Evolutionary conservation across 176 grass and related monocot genomes (phyloP).

Genomic region (Secale cereale): DNA sequence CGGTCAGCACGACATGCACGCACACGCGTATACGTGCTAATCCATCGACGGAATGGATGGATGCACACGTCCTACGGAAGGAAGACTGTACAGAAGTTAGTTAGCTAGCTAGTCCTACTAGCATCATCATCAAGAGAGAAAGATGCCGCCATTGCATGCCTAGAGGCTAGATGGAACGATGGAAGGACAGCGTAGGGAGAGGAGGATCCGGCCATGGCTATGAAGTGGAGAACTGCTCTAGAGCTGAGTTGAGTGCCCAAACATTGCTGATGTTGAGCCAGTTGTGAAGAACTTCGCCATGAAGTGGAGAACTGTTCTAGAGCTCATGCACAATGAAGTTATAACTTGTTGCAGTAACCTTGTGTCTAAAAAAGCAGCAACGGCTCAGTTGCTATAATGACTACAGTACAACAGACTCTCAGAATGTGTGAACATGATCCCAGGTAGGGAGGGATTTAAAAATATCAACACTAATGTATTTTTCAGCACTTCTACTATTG

Average conservation of each 20-base stretch:
- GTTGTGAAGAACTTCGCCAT: slow-evolving; percentile 73
- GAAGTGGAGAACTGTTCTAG: slow-evolving; percentile 73
- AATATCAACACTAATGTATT: too few species aligned
- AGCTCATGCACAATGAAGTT: slow-evolving; percentile 89
- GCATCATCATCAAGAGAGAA: background rate
- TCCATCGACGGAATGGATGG: background rate
- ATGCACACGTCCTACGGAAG: background rate
- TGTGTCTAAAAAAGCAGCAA: slow-evolving; percentile 66
- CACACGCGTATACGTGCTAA: background rate
- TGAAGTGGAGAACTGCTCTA: slow-evolving; percentile 66
- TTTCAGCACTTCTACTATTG: too few species aligned
- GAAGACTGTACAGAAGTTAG: background rate
- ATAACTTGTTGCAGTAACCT: slow-evolving; percentile 90
- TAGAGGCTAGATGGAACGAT: background rate
- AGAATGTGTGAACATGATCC: slow-evolving; percentile 78
- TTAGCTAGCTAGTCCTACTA: too few species aligned
- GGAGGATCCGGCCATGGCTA: slow-evolving; percentile 5
- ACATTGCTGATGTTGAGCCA: slow-evolving; percentile 51
- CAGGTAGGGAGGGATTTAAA: too few species aligned
- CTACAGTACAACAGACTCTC: slow-evolving; percentile 82
- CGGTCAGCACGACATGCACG: background rate
- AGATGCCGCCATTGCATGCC: slow-evolving; percentile 1
- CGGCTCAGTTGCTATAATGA: slow-evolving; percentile 87
- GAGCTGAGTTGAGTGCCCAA: slow-evolving; percentile 53
- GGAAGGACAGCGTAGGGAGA: background rate